Evolutionary conservation across 228 moss, liverwort and hornwort species (phyloP).

Genomic region (Sphagnum fallax): DNA sequence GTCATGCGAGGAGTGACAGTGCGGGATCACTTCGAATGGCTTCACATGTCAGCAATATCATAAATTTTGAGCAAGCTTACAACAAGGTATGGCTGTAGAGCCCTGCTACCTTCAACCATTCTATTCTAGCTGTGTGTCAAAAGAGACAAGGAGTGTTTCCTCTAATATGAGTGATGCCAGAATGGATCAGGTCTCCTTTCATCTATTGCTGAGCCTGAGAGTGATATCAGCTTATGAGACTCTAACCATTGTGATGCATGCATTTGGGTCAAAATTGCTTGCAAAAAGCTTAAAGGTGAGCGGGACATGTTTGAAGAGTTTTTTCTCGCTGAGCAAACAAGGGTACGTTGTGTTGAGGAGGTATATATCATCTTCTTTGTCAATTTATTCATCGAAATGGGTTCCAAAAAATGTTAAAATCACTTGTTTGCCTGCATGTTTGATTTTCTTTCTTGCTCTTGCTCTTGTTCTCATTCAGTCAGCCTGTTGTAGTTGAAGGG

Average conservation of each 20-base stretch:
- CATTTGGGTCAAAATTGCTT: not conserved
- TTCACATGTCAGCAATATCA: conserved; percentile 10
- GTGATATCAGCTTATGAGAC: no score
- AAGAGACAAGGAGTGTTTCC: not conserved
- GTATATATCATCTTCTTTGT: not conserved
- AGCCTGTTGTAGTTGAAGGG: no score
- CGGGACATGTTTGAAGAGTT: conserved; percentile 10
- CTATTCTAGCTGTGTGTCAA: not conserved
- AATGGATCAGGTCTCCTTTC: no score
- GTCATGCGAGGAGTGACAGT: conserved; percentile 15
- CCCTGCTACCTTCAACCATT: not conserved
- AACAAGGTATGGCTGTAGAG: conserved; percentile 5
- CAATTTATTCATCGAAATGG: no score
- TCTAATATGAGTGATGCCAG: no score
- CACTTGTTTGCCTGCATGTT: not conserved
- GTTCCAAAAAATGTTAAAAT: not conserved
- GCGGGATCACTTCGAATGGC: conserved; percentile 8
- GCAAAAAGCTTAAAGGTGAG: conserved; percentile 9
- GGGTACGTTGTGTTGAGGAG: conserved; percentile 7
- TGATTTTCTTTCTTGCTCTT: not conserved
- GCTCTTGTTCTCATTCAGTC: not conserved
- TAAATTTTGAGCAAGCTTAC: conserved; percentile 9
- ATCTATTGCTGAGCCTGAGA: no score
- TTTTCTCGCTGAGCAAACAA: conserved; percentile 7
- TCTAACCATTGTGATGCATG: no score